Evolutionary conservation across 2,329 filamentous ascomycete species (phyloP).

Genomic region (Trichoderma atroviride): DNA sequence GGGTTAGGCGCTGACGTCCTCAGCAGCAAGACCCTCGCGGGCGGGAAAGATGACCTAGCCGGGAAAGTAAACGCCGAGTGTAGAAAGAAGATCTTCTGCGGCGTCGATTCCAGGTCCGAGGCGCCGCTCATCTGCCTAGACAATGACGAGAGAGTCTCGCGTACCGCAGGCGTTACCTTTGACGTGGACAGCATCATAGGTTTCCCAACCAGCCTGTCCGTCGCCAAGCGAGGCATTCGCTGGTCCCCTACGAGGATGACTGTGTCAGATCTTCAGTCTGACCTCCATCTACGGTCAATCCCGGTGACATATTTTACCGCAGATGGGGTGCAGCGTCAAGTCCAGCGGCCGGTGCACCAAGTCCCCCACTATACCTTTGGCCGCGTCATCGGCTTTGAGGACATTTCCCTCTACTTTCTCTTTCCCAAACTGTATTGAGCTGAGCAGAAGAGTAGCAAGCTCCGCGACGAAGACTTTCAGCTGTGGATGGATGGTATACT

Average conservation of each 20-base stretch:
- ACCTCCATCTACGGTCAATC: too few relatives aligned
- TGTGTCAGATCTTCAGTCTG: too few relatives aligned
- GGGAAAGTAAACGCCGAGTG: background rate
- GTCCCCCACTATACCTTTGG: background rate
- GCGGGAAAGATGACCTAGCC: background rate
- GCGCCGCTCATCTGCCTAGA: too few relatives aligned
- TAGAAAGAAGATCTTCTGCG: background rate
- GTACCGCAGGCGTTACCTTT: too few relatives aligned
- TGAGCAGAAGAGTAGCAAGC: background rate
- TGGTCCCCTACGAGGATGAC: too few relatives aligned
- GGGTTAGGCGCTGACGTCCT: background rate
- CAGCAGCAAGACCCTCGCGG: background rate
- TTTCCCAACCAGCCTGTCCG: too few relatives aligned
- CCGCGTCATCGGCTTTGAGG: background rate
- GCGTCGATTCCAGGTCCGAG: background rate
- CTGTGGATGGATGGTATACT: background rate
- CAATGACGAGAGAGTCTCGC: too few relatives aligned
- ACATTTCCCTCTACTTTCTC: background rate
- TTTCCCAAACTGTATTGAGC: background rate
- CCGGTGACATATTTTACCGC: too few relatives aligned
- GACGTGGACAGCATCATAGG: too few relatives aligned
- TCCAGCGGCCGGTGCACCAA: too few relatives aligned
- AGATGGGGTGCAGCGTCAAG: too few relatives aligned
- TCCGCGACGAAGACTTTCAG: background rate
- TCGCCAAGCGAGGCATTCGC: too few relatives aligned